These are phyloP conservation scores for Cnidoscolus chayamansa DNA, from an alignment of 441 rosid genomes.

Conservation along the genomic window DNA sequence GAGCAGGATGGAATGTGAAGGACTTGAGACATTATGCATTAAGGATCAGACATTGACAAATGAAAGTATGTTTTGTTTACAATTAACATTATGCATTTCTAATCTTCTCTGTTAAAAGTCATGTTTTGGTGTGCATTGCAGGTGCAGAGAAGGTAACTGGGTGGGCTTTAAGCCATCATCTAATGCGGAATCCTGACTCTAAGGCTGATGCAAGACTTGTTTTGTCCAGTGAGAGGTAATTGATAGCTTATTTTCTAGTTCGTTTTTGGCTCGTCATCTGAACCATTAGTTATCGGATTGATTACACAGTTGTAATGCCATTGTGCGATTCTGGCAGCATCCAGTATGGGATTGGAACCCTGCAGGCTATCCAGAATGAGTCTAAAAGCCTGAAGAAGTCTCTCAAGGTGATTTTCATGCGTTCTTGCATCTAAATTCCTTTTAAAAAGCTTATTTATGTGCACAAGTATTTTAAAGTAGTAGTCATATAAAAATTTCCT, in stretches of 20 bases:
- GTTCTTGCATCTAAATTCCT: slow-evolving; percentile 7
- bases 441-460: neutral
- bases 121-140: slow-evolving; percentile 30
- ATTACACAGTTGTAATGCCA: slow-evolving; percentile 28
- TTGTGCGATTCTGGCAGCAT: slow-evolving; percentile 60
- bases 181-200: slow-evolving; percentile 63
- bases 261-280: slow-evolving; percentile 22
- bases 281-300: slow-evolving; percentile 21
- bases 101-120: slow-evolving; percentile 2
- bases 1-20: slow-evolving; percentile 58
- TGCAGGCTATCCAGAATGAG: slow-evolving; percentile 71
- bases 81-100: slow-evolving; percentile 10
- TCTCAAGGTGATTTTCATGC: slow-evolving; percentile 54
- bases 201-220: slow-evolving; percentile 51
- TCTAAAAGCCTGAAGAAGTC: slow-evolving; percentile 79
- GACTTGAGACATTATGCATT: slow-evolving; percentile 53
- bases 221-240: slow-evolving; percentile 73
- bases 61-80: slow-evolving; percentile 52
- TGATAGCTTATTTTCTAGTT: slow-evolving; percentile 28
- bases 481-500: neutral
- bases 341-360: slow-evolving; percentile 62
- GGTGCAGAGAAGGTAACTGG: slow-evolving; percentile 88
- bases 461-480: neutral
- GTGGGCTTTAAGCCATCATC: slow-evolving; percentile 82
- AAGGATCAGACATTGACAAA: slow-evolving; percentile 67